These are phyloP conservation scores for Mucor plumbeus DNA, from an alignment of 371 early-diverging fungal species.

Conservation along the genomic window DNA sequence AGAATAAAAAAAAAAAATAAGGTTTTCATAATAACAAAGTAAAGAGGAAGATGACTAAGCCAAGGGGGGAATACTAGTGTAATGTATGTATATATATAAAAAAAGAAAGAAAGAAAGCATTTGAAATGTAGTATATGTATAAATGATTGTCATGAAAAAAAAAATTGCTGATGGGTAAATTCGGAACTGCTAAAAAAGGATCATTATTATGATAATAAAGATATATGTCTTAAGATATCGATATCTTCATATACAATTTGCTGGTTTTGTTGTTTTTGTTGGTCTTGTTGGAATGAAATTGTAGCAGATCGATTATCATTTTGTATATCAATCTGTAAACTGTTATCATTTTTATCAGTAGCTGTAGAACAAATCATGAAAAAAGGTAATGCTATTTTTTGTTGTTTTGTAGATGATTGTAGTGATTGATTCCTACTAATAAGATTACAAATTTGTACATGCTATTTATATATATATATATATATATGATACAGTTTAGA, in stretches of 20 bases:
- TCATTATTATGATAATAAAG: not conserved
- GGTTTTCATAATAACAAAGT: not conserved
- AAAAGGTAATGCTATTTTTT: constrained; percentile 23
- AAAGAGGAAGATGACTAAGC: not conserved
- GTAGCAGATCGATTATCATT: constrained; percentile 9
- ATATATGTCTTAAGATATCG: constrained; percentile 13
- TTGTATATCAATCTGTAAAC: not conserved
- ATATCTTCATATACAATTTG: constrained; percentile 15
- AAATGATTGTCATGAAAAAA: constrained; percentile 3
- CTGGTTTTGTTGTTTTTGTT: not conserved
- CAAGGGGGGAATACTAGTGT: not conserved
- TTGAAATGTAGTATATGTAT: not conserved
- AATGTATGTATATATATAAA: not conserved
- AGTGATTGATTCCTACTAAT: constrained; percentile 20
- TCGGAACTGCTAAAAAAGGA: not conserved
- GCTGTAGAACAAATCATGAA: constrained; percentile 16
- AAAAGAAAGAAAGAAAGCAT: not conserved
- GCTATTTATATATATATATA: constrained; percentile 4
- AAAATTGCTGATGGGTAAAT: not conserved
- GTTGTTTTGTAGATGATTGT: not conserved
- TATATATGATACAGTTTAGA: too few relatives aligned
- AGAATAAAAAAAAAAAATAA: not conserved
- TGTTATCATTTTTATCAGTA: not conserved
- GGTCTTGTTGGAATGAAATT: constrained; percentile 9
- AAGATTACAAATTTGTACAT: constrained; percentile 24